Conservation (phyloP, 1,284 basidiomycete species). For the Naganishia liquefaciens region DNA sequence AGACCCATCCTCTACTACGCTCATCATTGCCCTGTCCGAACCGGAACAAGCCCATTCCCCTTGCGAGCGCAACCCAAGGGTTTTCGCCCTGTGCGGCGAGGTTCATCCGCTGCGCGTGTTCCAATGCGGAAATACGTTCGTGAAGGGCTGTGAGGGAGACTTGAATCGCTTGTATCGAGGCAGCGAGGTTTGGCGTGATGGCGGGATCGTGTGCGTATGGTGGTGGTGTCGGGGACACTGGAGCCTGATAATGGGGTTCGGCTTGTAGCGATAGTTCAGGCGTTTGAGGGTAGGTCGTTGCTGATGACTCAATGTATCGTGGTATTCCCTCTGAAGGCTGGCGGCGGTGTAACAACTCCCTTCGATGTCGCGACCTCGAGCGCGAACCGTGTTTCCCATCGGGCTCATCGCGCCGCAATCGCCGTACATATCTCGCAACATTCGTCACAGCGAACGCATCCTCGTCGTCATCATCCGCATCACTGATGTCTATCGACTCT, state of each 20-base stretch:
- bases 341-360: too few species aligned
- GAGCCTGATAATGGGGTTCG: not conserved
- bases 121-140: constrained; percentile 78
- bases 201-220: not conserved
- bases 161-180: constrained; percentile 59
- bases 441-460: too few species aligned
- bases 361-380: too few species aligned
- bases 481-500: constrained; percentile 9
- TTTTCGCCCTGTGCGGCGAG: constrained; percentile 37
- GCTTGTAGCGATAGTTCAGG: not conserved
- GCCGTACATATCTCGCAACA: too few species aligned
- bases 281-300: too few species aligned
- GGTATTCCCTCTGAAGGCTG: too few species aligned
- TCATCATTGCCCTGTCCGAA: constrained; percentile 25
- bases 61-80: constrained; percentile 37
- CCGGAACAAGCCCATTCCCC: constrained; percentile 34
- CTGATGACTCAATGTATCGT: too few species aligned
- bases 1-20: constrained; percentile 30
- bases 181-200: constrained; percentile 38
- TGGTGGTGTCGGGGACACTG: not conserved
- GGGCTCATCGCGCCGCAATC: not conserved
- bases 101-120: constrained; percentile 54
- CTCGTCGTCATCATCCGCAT: too few species aligned
- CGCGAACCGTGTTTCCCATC: not conserved
- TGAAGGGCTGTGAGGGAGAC: constrained; percentile 83